A percentile compares a stretch with the other conserved stretches of the same genome.
phyloP scores from a whole-genome alignment of 1,139 yeast genomes.

The Pneumocystis murina region DNA sequence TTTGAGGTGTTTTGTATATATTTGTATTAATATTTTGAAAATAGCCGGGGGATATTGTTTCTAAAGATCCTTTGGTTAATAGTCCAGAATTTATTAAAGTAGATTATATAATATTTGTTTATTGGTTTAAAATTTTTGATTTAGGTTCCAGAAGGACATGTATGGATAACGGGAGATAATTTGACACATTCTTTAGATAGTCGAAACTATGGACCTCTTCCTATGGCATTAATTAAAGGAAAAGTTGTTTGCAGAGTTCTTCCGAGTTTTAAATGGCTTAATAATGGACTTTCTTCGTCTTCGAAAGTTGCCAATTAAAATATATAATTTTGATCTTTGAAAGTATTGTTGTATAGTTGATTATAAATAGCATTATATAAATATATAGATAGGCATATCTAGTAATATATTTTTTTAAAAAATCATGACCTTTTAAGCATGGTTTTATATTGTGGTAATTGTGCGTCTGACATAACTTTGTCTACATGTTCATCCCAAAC shows the following conservation, averaged over 20 bases:
- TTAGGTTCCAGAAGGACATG: conserved; percentile 61
- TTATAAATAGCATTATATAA: not conserved
- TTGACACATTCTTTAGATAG: conserved; percentile 80
- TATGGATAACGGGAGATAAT: conserved; percentile 95
- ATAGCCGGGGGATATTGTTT: conserved; percentile 4
- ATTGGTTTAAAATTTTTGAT: not conserved
- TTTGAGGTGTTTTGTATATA: conserved; percentile 46
- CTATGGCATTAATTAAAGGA: conserved; percentile 77
- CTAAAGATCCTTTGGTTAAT: conserved; percentile 9
- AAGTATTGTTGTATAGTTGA: not conserved
- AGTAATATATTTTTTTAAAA: not conserved
- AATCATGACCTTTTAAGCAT: not conserved
- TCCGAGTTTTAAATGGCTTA: not conserved
- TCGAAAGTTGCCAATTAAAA: not conserved
- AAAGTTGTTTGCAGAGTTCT: conserved; percentile 32
- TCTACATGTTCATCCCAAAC: conserved; percentile 39
- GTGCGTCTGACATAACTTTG: not conserved
- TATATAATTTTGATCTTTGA: not conserved
- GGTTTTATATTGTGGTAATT: not conserved
- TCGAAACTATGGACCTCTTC: conserved; percentile 72
- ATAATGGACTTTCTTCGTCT: not conserved
- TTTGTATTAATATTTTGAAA: conserved; percentile 9
- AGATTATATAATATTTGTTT: not conserved
- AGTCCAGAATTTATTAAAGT: conserved; percentile 36
- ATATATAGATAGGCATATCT: not conserved